Base-by-base conservation (phyloP, 768 basidiomycete genomes). In the Leccinum longicurvipes region DNA sequence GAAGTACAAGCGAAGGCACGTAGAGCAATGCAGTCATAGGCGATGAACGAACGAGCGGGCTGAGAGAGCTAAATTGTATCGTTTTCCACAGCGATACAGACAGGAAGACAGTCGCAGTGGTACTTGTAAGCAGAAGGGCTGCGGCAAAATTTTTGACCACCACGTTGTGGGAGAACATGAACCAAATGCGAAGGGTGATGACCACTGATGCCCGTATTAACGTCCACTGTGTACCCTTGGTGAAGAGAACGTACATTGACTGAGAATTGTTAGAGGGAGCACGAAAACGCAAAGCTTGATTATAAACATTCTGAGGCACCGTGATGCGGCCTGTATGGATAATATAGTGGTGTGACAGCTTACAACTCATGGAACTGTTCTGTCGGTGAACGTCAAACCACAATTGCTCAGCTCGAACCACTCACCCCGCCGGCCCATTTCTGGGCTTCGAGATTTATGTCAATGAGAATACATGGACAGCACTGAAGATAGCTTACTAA, bases 181-280 rank as follows among this genome's bases (percentile, higher is more conserved):
- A 58, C 66, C 66, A 66, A 15, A 62, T 58, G 12, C 66, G 66
- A 15, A 55, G 41, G 8, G 50, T 57, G 28, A 66, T 51, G 25
- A 51, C 44, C 4, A 39, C 64, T 65, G n/a, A 39, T 19, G 39
- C 9, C 9, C 19, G 9, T 19, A 10, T 39, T 39, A 39, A 12
- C 7, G 6, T 19, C 39, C n/a, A 39, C 19, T 39, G 4, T 3
- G 15, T 19, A 19, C 19, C 19, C 3, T 39, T 10, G n/a, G 21
- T 50, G 11, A n/a, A 17, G 25, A 53, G 2, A 34, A 47, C 46
- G 10, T 12, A 28, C 65, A 55, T 65, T 66, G 65, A 34, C 63
- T 65, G n/a, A 67, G 24, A 3, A 9, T 1, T n/a, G 44, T 39
- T 56, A 9, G 27, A 2, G 41, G 15, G 24, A 21, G 54, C 6